Conservation (phyloP, 805 yeast genomes). For the Metschnikowia arizonensis region DNA sequence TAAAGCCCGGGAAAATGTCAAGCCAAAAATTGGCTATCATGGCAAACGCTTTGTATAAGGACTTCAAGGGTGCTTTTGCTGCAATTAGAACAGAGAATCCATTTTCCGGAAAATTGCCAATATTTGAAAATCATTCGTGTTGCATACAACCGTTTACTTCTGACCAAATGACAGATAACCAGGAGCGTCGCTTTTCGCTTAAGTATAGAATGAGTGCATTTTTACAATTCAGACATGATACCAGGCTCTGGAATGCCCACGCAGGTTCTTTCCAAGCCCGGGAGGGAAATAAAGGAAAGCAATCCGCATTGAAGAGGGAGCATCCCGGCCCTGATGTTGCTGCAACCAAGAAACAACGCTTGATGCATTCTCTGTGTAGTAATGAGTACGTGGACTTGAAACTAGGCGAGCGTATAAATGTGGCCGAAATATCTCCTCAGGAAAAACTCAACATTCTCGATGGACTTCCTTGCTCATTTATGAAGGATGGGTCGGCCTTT, state of each 20-base stretch:
- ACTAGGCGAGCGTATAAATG: slow-evolving; percentile 6
- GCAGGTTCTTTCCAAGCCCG: not conserved
- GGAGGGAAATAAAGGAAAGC: not conserved
- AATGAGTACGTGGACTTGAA: slow-evolving; percentile 1
- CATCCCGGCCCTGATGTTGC: not conserved
- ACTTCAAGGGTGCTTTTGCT: slow-evolving; percentile 5
- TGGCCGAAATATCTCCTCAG: not conserved
- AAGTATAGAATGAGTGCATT: not conserved
- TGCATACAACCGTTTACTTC: not conserved
- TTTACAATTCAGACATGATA: not conserved
- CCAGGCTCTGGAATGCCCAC: slow-evolving; percentile 1
- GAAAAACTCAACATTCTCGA: slow-evolving; percentile 10
- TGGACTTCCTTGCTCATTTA: slow-evolving; percentile 15
- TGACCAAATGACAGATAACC: not conserved
- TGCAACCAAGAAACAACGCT: slow-evolving; percentile 1
- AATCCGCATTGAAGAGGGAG: not conserved
- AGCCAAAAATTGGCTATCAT: not conserved
- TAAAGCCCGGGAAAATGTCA: slow-evolving; percentile 3
- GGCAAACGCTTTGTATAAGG: slow-evolving; percentile 7
- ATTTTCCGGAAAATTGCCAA: slow-evolving; percentile 10
- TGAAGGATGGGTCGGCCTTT: slow-evolving; percentile 11
- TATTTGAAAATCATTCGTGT: slow-evolving; percentile 9
- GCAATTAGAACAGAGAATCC: slow-evolving; percentile 7
- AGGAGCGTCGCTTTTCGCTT: not conserved
- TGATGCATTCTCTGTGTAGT: slow-evolving; percentile 1